Evolutionary conservation across 306 rosid genomes (phyloP).

Genomic region (Sindora glabra): DNA sequence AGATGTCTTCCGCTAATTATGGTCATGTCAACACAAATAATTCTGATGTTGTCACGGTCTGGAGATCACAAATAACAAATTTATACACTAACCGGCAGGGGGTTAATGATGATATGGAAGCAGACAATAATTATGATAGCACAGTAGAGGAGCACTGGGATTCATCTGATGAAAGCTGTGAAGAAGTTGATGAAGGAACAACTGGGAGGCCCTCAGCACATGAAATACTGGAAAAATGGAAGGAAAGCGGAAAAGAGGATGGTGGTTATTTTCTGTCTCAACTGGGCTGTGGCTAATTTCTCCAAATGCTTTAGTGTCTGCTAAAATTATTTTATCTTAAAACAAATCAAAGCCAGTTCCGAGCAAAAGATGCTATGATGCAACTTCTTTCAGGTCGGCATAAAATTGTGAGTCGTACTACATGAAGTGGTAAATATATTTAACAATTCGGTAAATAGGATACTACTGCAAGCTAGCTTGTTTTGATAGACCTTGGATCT

Average conservation of each 20-base stretch:
- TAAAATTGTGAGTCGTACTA: too few species aligned
- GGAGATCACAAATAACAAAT: conserved; percentile 8
- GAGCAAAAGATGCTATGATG: background rate
- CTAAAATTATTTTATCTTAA: background rate
- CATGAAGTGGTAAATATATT: too few species aligned
- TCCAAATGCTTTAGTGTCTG: background rate
- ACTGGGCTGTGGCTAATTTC: conserved; percentile 15
- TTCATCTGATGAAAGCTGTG: conserved; percentile 17
- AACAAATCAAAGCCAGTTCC: background rate
- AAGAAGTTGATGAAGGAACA: conserved; percentile 31
- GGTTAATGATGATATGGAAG: conserved; percentile 9
- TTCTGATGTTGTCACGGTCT: conserved; percentile 8
- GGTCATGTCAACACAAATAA: conserved; percentile 9
- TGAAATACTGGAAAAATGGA: conserved; percentile 70
- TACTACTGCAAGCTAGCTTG: too few species aligned
- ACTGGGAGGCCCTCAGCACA: conserved; percentile 41
- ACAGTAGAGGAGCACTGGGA: conserved; percentile 18
- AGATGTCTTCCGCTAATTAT: background rate
- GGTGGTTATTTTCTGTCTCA: conserved; percentile 28
- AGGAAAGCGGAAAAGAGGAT: conserved; percentile 52
- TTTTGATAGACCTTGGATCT: too few species aligned
- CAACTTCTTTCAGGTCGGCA: too few species aligned
- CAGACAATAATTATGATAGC: conserved; percentile 1
- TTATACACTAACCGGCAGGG: background rate
- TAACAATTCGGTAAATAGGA: too few species aligned